Base-by-base conservation (phyloP, 495 filamentous ascomycete genomes). In the Extremus antarcticus region DNA sequence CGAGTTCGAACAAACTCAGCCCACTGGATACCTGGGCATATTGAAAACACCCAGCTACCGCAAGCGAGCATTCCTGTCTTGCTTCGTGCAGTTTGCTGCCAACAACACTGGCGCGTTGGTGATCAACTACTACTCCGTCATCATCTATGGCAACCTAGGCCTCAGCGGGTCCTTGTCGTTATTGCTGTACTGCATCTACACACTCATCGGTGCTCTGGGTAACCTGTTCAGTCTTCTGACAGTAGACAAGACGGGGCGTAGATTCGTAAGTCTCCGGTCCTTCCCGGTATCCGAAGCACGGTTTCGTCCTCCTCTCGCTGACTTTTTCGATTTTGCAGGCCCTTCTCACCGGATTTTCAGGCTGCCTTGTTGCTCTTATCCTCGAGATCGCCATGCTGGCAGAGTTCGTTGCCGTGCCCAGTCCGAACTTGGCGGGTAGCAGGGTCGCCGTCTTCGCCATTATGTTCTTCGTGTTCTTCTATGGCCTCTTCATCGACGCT, bases 401-500 rank as follows among this genome's bases (percentile, higher is more conserved):
- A 4, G 13, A 47, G 20, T 64, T 59, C 51, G 53, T 66, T 11
- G 10, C 40, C 10, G 49, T 40, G 19, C 32, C 51, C 1, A 32
- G 23, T 0, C 57, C 54, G 1, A 63, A 53, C 25, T 55, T 54
- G 10, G 60, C 50, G 3, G 63, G 63, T 11, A 55, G 58, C 20
- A 65, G 63, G 29, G 63, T 65, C 21, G 63, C 63, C 16, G 56
- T 65, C 25, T 57, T 65, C 46, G 63, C 62, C 25, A 62, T 68
- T 54, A 69, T 70, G 53, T 63, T 62, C 8, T 69, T 69, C 62
- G 63, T 69, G 47, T 70, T 67, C 62, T 55, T 70, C 73, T 79
- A 83, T 72, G 78, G 85, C 67, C 75, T 74, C 54, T 64, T 67
- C 55, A 69, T 70, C 60, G 65, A 67, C 43, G 63, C 63, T 17